phyloP scores from a whole-genome alignment of 2,329 filamentous ascomycete genomes.

The Immersiporthe knoxdaviesiana region DNA sequence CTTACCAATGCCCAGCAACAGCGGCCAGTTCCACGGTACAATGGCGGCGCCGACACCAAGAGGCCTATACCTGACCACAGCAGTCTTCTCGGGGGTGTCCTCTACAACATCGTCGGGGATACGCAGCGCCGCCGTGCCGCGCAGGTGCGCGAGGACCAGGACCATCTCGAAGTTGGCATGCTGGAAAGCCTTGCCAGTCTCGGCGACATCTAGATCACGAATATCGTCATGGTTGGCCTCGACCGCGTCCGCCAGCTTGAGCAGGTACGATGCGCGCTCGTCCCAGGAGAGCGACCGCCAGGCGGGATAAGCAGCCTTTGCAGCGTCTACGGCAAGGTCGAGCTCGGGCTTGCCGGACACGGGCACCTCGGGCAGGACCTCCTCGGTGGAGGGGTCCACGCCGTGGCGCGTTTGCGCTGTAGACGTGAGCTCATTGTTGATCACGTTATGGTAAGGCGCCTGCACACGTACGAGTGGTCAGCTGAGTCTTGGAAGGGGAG shows the following conservation, averaged over 20 bases:
- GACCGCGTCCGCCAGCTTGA: constrained; percentile 25
- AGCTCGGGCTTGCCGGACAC: constrained; percentile 50
- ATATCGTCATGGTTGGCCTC: constrained; percentile 29
- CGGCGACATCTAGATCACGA: constrained; percentile 25
- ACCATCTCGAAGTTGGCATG: constrained; percentile 28
- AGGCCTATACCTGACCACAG: constrained; percentile 33
- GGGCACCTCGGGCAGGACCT: constrained; percentile 52
- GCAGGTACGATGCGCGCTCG: constrained; percentile 23
- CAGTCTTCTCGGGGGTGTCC: constrained; percentile 21
- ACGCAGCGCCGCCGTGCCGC: constrained; percentile 24
- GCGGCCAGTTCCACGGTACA: constrained; percentile 52
- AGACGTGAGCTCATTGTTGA: constrained; percentile 52
- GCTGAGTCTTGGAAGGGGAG: too few species aligned
- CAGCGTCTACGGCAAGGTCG: constrained; percentile 50
- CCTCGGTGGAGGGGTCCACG: constrained; percentile 52
- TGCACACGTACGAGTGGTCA: too few species aligned
- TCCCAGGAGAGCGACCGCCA: constrained; percentile 40
- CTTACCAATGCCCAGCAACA: constrained; percentile 43
- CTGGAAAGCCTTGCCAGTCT: constrained; percentile 30
- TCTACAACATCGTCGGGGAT: constrained; percentile 30
- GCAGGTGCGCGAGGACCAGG: constrained; percentile 23
- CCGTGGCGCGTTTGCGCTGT: constrained; percentile 49
- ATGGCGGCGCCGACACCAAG: constrained; percentile 50
- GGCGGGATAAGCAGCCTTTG: constrained; percentile 49
- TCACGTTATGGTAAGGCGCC: constrained; percentile 48